phyloP scores from a whole-genome alignment of 805 yeast species.

The Saccharomycopsis javanensis region DNA sequence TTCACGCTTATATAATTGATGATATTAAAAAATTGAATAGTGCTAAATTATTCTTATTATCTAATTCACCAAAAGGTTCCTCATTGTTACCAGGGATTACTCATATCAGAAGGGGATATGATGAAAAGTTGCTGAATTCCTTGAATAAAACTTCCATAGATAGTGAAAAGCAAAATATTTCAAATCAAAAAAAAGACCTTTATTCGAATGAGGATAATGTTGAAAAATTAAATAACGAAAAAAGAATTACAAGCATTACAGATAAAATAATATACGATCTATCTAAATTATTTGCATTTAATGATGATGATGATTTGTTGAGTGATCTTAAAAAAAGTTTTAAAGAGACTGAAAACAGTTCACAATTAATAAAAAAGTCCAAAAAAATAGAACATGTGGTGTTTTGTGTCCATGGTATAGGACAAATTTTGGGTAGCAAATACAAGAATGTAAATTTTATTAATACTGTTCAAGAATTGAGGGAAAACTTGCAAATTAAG shows the following conservation, averaged over 20 bases:
- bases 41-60: slow-evolving; percentile 8
- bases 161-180: not conserved
- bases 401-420: slow-evolving; percentile 91
- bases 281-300: not conserved
- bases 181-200: not conserved
- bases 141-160: slow-evolving; percentile 15
- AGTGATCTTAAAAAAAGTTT: not conserved
- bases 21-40: slow-evolving; percentile 8
- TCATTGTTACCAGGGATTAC: slow-evolving; percentile 9
- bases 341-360: slow-evolving; percentile 30
- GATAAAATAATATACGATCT: not conserved
- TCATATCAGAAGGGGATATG: slow-evolving; percentile 12
- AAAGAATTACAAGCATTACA: not conserved
- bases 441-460: slow-evolving; percentile 80
- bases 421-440: slow-evolving; percentile 73
- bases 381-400: slow-evolving; percentile 45
- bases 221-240: not conserved
- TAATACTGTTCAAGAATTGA: slow-evolving; percentile 64
- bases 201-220: not conserved
- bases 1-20: slow-evolving; percentile 12
- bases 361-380: slow-evolving; percentile 19
- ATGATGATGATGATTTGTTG: not conserved
- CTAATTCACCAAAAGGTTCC: slow-evolving; percentile 9
- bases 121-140: slow-evolving; percentile 19
- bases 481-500: slow-evolving; percentile 45